Base-by-base conservation (phyloP, 495 filamentous ascomycete species). In the Parathielavia appendiculata region DNA sequence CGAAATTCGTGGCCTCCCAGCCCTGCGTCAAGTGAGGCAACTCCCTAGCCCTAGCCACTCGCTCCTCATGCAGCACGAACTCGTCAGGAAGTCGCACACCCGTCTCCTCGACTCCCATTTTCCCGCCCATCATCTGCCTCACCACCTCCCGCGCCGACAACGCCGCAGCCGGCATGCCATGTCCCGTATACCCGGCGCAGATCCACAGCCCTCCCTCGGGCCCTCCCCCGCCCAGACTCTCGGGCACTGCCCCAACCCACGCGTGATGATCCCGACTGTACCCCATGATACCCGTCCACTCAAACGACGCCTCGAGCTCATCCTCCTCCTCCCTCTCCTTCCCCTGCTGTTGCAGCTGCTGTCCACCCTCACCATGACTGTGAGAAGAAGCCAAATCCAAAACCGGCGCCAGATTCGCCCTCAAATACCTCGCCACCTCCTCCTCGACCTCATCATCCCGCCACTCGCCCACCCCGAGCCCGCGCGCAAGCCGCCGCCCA, bases 281-380 rank as follows among this genome's bases (percentile, higher is more conserved):
- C 0, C 85, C 89, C 90, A 92, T 93, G 55, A 89, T 87, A 0
- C 90, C 90, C 0, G 85, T 87, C 90, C 90, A 96, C 66, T 89
- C 79, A 58, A 76, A 75, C 38, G 76, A 77, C 0, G 87, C 80
- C 11, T 71, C 50, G 35, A 88, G 68, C 61, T 80, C 78, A 32
- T 12, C 51, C 22, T 11, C 17, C 13, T 20, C 17, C n/a, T 11
- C 13, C 16, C 9, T 12, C 19, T 35, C 34, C 11, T 16, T 13
- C 12, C 19, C 2, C 45, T 32, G 35, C 68, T 46, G 32, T 84
- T 1, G 14, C 20, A 8, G 66, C 60, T 79, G 77, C 35, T 43
- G 36, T 32, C 54, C 36, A 16, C 14, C 32, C 22, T 20, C 49
- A 55, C 23, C 43, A 10, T 3, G 6, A 22, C 2, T 23, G 11